Percentiles rank a stretch among this genome's conserved stretches.
These are phyloP conservation scores for Aspergillus bridgeri DNA, from an alignment of 495 filamentous ascomycete species.

Conservation along the genomic window DNA sequence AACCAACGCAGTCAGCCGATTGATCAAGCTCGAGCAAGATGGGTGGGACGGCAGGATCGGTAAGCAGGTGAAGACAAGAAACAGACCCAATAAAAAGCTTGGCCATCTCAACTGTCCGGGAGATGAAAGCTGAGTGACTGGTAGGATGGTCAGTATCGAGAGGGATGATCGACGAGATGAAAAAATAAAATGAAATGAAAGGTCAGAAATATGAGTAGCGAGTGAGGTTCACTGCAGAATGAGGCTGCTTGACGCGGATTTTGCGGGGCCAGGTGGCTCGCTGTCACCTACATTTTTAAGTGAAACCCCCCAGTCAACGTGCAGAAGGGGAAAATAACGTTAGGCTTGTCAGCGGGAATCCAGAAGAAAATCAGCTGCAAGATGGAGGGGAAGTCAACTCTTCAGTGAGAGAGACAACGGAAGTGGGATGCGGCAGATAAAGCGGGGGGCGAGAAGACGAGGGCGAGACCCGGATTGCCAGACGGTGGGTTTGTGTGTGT, in stretches of 20 bases:
- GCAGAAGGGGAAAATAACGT: neutral
- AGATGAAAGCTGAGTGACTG: slow-evolving; percentile 24
- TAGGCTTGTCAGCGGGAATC: neutral
- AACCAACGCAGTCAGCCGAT: slow-evolving; percentile 5
- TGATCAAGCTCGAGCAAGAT: slow-evolving; percentile 1
- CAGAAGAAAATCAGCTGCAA: neutral
- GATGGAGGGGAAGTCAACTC: neutral
- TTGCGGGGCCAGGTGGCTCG: neutral
- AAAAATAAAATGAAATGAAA: neutral
- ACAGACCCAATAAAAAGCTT: slow-evolving; percentile 85
- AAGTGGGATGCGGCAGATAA: slow-evolving; percentile 4
- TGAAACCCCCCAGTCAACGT: neutral
- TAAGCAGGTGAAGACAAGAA: slow-evolving; percentile 10
- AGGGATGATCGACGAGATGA: slow-evolving; percentile 9
- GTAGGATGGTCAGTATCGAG: slow-evolving; percentile 17
- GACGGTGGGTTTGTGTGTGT: neutral
- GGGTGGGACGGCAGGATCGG: neutral
- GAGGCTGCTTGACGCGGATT: too few species aligned
- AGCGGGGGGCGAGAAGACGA: slow-evolving; percentile 6
- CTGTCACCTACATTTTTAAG: neutral
- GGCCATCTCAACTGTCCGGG: slow-evolving; percentile 56
- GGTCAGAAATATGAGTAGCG: neutral
- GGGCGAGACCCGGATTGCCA: neutral
- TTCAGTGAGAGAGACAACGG: neutral
- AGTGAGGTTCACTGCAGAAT: neutral